phyloP scores from a whole-genome alignment of 805 yeast species.

The Candida bentonensis region DNA sequence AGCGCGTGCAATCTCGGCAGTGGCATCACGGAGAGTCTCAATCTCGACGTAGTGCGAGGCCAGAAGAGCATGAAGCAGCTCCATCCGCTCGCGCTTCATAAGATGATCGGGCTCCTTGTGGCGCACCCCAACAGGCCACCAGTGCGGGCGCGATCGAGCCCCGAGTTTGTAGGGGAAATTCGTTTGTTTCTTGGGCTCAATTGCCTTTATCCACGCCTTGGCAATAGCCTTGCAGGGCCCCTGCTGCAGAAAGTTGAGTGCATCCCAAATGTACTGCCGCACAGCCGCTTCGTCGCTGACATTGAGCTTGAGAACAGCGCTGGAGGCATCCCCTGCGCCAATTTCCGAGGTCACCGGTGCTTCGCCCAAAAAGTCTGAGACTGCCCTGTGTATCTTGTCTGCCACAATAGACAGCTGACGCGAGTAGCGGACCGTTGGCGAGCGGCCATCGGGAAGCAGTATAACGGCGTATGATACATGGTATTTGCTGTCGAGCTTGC shows the following conservation, averaged over 20 bases:
- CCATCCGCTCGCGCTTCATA: conserved; percentile 40
- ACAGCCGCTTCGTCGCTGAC: background rate
- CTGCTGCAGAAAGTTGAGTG: background rate
- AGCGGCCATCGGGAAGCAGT: background rate
- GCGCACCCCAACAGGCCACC: conserved; percentile 56
- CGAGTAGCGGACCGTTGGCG: background rate
- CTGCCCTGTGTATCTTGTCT: background rate
- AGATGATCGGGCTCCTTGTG: conserved; percentile 69
- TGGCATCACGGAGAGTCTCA: background rate
- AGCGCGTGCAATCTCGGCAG: background rate
- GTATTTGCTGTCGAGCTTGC: background rate
- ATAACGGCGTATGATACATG: background rate
- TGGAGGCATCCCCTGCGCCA: background rate
- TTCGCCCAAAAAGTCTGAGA: background rate
- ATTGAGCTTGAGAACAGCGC: background rate
- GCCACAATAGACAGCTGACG: background rate
- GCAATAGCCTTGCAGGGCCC: conserved; percentile 24
- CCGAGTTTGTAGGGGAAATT: conserved; percentile 46
- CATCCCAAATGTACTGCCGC: background rate
- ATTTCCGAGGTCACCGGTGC: background rate
- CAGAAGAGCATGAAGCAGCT: conserved; percentile 22
- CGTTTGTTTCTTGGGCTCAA: conserved; percentile 57
- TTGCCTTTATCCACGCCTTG: conserved; percentile 49
- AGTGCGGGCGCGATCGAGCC: conserved; percentile 36
- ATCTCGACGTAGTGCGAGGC: background rate